Evolutionary conservation across 805 yeast genomes (phyloP), one percentile per base, ranked within the genome.

Genomic region (Sungouiella thailandica): DNA sequence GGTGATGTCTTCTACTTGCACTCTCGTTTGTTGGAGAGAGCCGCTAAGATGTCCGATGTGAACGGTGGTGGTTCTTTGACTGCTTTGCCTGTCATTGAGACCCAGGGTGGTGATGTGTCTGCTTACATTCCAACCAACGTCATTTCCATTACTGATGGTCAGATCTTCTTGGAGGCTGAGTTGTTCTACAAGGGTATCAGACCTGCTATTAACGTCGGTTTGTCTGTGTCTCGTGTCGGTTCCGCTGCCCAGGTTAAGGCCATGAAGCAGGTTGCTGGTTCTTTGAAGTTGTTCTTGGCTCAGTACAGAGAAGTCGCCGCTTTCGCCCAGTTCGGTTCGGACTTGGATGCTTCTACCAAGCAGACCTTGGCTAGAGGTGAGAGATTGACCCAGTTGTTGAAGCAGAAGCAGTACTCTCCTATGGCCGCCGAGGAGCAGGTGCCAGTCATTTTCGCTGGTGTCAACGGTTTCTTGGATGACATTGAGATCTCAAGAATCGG

Each of bases 251-350:
- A 93, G 80, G 97, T 93, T 60, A 93, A 93, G 82, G 98, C 98
- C 72, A 87, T 93, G 94, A 93, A 93, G 77, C 97, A 93, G 80
- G 97, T 93, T 73, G 98, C 98, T 56, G 99, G 98, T 83, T 93
- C 98, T 56, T 84, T 93, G 76, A 93, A 93, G 75, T 86, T 93
- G 72, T 93, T 88, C 96, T 85, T 93, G 80, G 99, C 99, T 60
- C 99, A 93, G 80, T 93, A 93, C 85, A 89, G 99, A 87, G 99
- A 93, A 83, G 98, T 93, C 60, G 98, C 98, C 68, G 98, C 99
- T 61, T 93, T 93, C 72, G 98, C 99, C 60, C 99, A 93, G 80
- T 93, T 93, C 80, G 99, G 99, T 83, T 93, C 99, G 56, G 99
- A 93, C 75, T 81, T 93, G 70, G 99, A 93, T 74, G 97, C 99